Evolutionary conservation across 2,329 filamentous ascomycete species (phyloP).

Genomic region (Fusarium nematophilum): DNA sequence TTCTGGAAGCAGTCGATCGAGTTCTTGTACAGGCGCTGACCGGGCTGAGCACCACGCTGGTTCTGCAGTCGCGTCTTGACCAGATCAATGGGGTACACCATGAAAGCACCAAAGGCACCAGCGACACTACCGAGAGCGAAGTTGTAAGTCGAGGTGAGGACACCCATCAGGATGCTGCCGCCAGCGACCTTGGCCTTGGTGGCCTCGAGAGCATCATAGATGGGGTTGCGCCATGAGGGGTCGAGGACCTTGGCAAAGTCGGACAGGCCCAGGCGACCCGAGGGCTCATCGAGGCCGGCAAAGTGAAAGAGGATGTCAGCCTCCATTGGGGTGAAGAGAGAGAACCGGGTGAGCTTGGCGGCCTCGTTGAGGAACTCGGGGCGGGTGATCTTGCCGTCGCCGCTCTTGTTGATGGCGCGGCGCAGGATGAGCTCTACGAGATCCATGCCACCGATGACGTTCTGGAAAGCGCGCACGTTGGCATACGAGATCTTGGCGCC

Average conservation of each 20-base stretch:
- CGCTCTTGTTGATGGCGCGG: slow-evolving; percentile 84
- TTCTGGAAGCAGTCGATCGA: slow-evolving; percentile 95
- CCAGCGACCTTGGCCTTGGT: slow-evolving; percentile 51
- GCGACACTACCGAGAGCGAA: slow-evolving; percentile 90
- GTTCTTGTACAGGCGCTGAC: slow-evolving; percentile 94
- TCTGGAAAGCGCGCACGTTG: slow-evolving; percentile 97
- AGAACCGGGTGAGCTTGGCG: slow-evolving; percentile 90
- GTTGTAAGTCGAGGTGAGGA: slow-evolving; percentile 82
- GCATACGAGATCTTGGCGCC: slow-evolving; percentile 97
- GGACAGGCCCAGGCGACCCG: slow-evolving; percentile 80
- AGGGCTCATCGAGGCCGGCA: slow-evolving; percentile 89
- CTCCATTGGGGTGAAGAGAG: slow-evolving; percentile 97
- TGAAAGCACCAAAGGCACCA: slow-evolving; percentile 97
- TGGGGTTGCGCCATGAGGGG: slow-evolving; percentile 82
- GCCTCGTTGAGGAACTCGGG: slow-evolving; percentile 96
- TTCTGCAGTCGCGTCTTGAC: slow-evolving; percentile 99
- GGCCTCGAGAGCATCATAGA: slow-evolving; percentile 62
- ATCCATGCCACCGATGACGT: slow-evolving; percentile 98
- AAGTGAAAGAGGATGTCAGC: slow-evolving; percentile 99
- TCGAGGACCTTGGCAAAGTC: slow-evolving; percentile 98
- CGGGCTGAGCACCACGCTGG: slow-evolving; percentile 84
- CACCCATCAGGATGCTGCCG: slow-evolving; percentile 64
- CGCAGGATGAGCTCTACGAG: slow-evolving; percentile 93
- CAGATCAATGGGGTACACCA: slow-evolving; percentile 98
- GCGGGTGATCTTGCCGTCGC: slow-evolving; percentile 92